Evolutionary conservation across 2,329 filamentous ascomycete species (phyloP).

Genomic region (Aspergillus puulaauensis): DNA sequence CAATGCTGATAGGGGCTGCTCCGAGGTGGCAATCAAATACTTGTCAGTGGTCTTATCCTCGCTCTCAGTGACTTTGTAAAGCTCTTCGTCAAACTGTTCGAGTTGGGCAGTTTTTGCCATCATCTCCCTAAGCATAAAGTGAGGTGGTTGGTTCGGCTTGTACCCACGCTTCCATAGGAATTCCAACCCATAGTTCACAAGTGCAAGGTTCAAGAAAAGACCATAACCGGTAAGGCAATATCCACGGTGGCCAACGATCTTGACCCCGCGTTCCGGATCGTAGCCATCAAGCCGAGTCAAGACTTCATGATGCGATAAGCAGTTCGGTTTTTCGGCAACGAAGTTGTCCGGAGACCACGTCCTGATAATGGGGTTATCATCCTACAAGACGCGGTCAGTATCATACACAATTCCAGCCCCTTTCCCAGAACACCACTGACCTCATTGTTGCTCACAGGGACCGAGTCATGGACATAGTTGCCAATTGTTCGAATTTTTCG

Average conservation of each 20-base stretch:
- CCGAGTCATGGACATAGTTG: conserved; percentile 87
- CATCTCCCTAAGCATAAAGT: conserved; percentile 91
- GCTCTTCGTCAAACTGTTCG: conserved; percentile 94
- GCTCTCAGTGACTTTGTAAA: conserved; percentile 90
- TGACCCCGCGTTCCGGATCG: conserved; percentile 87
- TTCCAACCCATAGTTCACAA: conserved; percentile 92
- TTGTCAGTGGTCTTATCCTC: conserved; percentile 88
- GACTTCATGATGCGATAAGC: conserved; percentile 92
- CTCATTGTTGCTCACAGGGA: conserved; percentile 80
- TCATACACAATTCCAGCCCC: background rate
- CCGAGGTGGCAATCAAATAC: conserved; percentile 77
- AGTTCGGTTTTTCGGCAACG: conserved; percentile 70
- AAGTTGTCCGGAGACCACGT: conserved; percentile 79
- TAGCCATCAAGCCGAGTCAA: conserved; percentile 85
- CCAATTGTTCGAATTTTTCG: conserved; percentile 81
- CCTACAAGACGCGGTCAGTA: conserved; percentile 42
- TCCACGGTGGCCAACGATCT: conserved; percentile 90
- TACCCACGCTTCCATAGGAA: conserved; percentile 82
- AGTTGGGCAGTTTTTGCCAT: conserved; percentile 99
- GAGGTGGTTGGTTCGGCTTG: conserved; percentile 79
- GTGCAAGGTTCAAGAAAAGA: conserved; percentile 84
- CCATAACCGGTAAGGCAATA: conserved; percentile 92
- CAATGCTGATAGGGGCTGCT: conserved; percentile 90
- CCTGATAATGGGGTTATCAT: conserved; percentile 75
- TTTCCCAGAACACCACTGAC: conserved; percentile 33